Evolutionary conservation across 306 rosid species (phyloP).

Genomic region (Vigna angularis): DNA sequence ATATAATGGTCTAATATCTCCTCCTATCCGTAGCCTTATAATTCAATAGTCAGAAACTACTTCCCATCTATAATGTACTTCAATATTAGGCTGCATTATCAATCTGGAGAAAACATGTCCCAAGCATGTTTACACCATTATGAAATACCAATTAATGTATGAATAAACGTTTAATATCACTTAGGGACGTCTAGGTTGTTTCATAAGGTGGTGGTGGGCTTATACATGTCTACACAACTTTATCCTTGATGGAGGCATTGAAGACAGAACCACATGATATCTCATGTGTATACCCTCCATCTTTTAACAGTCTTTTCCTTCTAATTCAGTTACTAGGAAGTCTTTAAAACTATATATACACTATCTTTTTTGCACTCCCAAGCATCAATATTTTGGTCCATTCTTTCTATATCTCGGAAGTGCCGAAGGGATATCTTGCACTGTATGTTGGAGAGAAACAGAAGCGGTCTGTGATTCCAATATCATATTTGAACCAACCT

Average conservation of each 20-base stretch:
- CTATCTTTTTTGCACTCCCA: neutral
- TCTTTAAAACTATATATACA: no score
- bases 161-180: neutral
- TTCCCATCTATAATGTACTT: neutral
- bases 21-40: neutral
- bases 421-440: neutral
- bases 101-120: constrained; percentile 21
- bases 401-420: neutral
- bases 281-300: neutral
- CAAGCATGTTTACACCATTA: constrained; percentile 27
- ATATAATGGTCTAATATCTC: neutral
- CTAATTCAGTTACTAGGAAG: no score
- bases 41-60: neutral
- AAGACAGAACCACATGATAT: neutral
- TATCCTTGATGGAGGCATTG: neutral
- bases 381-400: neutral
- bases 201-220: neutral
- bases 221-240: neutral
- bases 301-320: no score
- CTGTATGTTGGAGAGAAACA: neutral
- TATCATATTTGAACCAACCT: no score
- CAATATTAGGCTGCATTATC: no score
- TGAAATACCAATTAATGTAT: neutral
- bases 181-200: neutral
- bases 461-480: neutral